Conservation (phyloP, 495 filamentous ascomycete species). For the Astrocystis sublimbata region DNA sequence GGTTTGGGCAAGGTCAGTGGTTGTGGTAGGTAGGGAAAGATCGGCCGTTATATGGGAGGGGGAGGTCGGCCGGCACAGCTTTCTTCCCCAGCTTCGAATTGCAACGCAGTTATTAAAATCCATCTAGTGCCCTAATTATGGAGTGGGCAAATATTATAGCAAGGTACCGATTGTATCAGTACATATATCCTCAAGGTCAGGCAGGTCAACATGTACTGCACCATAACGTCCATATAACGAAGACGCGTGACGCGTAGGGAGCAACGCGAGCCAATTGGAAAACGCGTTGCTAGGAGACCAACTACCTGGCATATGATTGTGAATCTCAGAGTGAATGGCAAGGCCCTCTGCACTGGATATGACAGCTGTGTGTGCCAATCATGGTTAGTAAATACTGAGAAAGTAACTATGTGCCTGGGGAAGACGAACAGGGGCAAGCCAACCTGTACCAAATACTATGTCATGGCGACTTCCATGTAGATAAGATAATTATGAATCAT, state of each 20-base stretch:
- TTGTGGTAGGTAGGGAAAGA: background rate
- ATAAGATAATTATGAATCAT: background rate
- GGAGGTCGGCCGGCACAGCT: background rate
- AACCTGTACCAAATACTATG: too few species aligned
- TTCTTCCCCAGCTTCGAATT: background rate
- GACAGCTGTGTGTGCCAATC: background rate
- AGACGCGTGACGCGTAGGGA: background rate
- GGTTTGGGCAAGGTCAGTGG: background rate
- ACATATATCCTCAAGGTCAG: background rate
- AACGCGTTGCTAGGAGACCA: background rate
- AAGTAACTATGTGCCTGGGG: too few species aligned
- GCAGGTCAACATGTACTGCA: background rate
- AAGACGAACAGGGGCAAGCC: too few species aligned
- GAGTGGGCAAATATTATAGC: background rate
- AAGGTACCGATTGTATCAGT: background rate
- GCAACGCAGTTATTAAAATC: background rate
- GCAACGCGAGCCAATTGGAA: background rate
- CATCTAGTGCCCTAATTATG: background rate
- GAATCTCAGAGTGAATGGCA: background rate
- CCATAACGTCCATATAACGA: too few species aligned
- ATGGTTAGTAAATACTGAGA: too few species aligned
- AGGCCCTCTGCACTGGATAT: background rate
- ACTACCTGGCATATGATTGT: too few species aligned
- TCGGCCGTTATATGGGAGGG: background rate
- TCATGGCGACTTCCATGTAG: background rate